These are phyloP conservation scores for Desmodesmus armatus DNA, from an alignment of 139 green algal genomes.

Conservation along the genomic window DNA sequence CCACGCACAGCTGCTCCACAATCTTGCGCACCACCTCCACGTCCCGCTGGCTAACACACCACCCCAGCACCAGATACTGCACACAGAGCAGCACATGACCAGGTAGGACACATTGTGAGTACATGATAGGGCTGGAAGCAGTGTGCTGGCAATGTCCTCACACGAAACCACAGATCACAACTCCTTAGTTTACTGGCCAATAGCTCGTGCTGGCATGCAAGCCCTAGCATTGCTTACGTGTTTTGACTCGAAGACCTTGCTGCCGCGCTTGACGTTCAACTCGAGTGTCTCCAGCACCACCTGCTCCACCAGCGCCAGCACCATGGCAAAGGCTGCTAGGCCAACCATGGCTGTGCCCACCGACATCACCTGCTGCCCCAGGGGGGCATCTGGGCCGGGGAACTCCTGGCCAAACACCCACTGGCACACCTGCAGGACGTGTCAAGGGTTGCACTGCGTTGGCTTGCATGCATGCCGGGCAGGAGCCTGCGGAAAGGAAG, in stretches of 20 bases:
- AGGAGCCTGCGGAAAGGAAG: too few species aligned
- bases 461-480: not conserved
- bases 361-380: slow-evolving; percentile 51
- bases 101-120: not conserved
- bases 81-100: not conserved
- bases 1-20: slow-evolving; percentile 63
- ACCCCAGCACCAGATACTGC: slow-evolving; percentile 65
- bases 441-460: not conserved
- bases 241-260: slow-evolving; percentile 60
- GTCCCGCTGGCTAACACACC: slow-evolving; percentile 56
- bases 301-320: slow-evolving; percentile 76
- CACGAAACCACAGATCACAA: too few species aligned
- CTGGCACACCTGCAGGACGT: slow-evolving; percentile 34
- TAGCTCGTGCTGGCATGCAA: too few species aligned
- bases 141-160: too few species aligned
- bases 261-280: slow-evolving; percentile 64
- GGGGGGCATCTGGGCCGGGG: not conserved
- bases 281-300: slow-evolving; percentile 57
- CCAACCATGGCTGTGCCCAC: slow-evolving; percentile 56
- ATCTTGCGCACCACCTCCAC: slow-evolving; percentile 70
- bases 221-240: too few species aligned
- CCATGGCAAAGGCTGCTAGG: slow-evolving; percentile 70
- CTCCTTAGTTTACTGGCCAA: too few species aligned
- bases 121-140: too few species aligned
- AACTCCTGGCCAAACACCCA: slow-evolving; percentile 50